These are phyloP conservation scores for Chytriomyces confervae DNA, from an alignment of 192 early-diverging fungal genomes.

Conservation along the genomic window DNA sequence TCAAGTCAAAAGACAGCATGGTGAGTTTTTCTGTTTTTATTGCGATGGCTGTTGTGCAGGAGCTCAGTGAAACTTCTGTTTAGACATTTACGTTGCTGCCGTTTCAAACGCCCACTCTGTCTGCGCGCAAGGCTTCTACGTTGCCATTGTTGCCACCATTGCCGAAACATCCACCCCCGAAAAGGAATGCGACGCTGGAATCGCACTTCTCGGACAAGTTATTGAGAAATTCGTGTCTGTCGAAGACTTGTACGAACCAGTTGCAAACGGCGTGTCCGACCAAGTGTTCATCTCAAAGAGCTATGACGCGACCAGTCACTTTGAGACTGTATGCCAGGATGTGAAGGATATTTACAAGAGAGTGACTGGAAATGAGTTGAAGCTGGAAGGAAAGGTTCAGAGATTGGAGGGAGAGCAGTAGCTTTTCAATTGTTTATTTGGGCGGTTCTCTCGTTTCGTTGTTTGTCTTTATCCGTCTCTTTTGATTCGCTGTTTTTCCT, in stretches of 20 bases:
- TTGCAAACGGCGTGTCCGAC: constrained; percentile 82
- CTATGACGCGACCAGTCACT: constrained; percentile 99
- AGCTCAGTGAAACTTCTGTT: constrained; percentile 6
- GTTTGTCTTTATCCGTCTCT: neutral
- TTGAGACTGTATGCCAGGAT: constrained; percentile 97
- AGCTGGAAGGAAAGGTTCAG: constrained; percentile 66
- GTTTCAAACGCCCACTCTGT: constrained; percentile 91
- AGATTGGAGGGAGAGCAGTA: constrained; percentile 52
- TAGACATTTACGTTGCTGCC: constrained; percentile 96
- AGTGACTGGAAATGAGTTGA: constrained; percentile 61
- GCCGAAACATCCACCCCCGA: constrained; percentile 93
- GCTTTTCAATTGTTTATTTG: constrained; percentile 29
- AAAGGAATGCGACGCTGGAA: constrained; percentile 85
- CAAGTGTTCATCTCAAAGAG: constrained; percentile 91
- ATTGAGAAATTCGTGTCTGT: constrained; percentile 90
- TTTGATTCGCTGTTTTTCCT: neutral
- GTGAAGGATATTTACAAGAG: constrained; percentile 89
- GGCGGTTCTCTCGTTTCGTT: neutral
- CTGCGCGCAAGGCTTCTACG: constrained; percentile 82
- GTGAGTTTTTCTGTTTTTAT: constrained; percentile 36
- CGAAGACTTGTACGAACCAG: constrained; percentile 85
- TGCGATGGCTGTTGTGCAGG: neutral
- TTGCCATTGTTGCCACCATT: constrained; percentile 97
- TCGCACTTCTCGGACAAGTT: constrained; percentile 89
- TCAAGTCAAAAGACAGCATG: constrained; percentile 88